These are phyloP conservation scores for Exutisphaerella laricina DNA, from an alignment of 2,329 filamentous ascomycete species.

Conservation along the genomic window DNA sequence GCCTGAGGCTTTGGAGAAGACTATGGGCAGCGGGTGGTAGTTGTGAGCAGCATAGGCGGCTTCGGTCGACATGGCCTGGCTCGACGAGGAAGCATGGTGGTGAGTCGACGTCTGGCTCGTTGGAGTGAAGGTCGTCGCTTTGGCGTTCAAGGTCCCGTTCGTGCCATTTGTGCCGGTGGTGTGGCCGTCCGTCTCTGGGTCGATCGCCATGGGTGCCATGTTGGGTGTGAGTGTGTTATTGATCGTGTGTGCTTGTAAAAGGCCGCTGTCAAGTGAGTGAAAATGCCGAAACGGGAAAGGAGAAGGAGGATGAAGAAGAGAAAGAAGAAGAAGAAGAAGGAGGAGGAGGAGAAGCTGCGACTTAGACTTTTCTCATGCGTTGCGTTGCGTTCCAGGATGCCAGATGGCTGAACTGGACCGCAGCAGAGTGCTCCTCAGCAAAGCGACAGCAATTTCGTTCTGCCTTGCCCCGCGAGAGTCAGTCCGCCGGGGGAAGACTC, in stretches of 20 bases:
- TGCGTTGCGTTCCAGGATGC: too few species aligned
- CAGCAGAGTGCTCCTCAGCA: conserved; percentile 1
- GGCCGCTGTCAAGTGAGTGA: neutral
- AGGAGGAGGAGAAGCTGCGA: conserved; percentile 1
- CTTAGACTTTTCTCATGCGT: conserved; percentile 14
- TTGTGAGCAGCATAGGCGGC: conserved; percentile 90
- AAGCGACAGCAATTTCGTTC: neutral
- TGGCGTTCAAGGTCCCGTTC: conserved; percentile 35
- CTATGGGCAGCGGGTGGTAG: conserved; percentile 94
- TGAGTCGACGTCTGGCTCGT: conserved; percentile 38
- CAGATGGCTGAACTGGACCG: too few species aligned
- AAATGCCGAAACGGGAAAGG: too few species aligned
- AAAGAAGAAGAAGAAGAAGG: neutral
- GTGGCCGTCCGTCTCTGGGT: conserved; percentile 26
- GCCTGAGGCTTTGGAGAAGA: conserved; percentile 80
- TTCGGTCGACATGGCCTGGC: conserved; percentile 73
- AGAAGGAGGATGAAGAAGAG: too few species aligned
- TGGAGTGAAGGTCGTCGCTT: conserved; percentile 38
- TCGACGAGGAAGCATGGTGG: conserved; percentile 73
- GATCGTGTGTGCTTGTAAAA: conserved; percentile 1
- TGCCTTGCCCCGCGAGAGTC: neutral
- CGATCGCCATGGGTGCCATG: conserved; percentile 36
- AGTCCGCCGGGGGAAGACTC: neutral
- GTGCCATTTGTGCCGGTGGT: conserved; percentile 20
- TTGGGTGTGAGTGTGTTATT: too few species aligned